Conservation (phyloP, 495 filamentous ascomycete genomes). For the Hyphodiscus hymeniophilus region DNA sequence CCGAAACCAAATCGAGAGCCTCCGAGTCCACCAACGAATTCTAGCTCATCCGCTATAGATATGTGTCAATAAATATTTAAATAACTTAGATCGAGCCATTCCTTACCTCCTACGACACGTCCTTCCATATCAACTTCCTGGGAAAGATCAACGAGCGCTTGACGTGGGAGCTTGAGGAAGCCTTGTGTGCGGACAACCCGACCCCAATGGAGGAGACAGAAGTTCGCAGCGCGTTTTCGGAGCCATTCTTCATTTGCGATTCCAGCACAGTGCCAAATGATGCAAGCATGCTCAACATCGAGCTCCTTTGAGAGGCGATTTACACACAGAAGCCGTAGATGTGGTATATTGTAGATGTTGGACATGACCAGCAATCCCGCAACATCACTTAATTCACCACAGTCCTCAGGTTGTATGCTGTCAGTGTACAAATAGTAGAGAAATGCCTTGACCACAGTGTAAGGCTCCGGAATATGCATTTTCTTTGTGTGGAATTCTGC, state of each 20-base stretch:
- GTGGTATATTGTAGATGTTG: slow-evolving; percentile 93
- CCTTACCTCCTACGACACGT: slow-evolving; percentile 64
- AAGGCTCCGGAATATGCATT: slow-evolving; percentile 96
- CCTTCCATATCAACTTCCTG: slow-evolving; percentile 89
- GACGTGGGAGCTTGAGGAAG: slow-evolving; percentile 69
- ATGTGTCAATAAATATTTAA: slow-evolving; percentile 13
- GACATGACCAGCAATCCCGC: slow-evolving; percentile 96
- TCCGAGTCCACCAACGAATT: slow-evolving; percentile 64
- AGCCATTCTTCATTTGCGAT: slow-evolving; percentile 90
- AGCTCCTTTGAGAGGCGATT: slow-evolving; percentile 81
- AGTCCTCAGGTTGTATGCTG: slow-evolving; percentile 61
- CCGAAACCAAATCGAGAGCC: slow-evolving; percentile 51
- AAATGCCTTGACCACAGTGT: slow-evolving; percentile 88
- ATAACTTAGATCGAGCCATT: slow-evolving; percentile 1
- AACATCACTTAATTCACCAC: slow-evolving; percentile 68
- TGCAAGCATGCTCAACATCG: slow-evolving; percentile 87
- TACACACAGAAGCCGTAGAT: slow-evolving; percentile 81
- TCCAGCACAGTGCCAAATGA: slow-evolving; percentile 91
- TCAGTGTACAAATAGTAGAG: slow-evolving; percentile 96
- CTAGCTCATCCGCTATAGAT: slow-evolving; percentile 53
- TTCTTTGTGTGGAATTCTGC: slow-evolving; percentile 90
- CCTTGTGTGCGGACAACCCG: slow-evolving; percentile 82
- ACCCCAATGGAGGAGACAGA: slow-evolving; percentile 91
- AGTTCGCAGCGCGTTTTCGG: slow-evolving; percentile 73
- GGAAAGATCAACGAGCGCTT: slow-evolving; percentile 79